Evolutionary conservation across 371 early-diverging fungal species (phyloP).

Genomic region (Amoeboaphelidium protococcarum): DNA sequence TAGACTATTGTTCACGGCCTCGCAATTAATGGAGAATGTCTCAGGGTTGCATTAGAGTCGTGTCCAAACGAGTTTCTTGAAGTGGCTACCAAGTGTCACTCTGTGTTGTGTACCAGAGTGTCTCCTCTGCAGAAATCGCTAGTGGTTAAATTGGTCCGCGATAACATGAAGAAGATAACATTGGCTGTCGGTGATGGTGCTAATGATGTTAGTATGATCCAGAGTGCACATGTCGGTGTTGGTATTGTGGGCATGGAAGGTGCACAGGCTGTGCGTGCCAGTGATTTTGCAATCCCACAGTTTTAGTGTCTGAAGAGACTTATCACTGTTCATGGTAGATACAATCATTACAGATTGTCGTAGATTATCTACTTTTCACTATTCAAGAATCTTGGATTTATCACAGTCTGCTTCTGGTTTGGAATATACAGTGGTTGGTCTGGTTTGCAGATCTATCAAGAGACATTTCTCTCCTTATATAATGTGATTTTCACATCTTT

Average conservation of each 20-base stretch:
- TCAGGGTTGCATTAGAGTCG: background rate
- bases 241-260: constrained; percentile 43
- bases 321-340: constrained; percentile 21
- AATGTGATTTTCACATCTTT: constrained; percentile 19
- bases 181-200: constrained; percentile 39
- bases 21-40: background rate
- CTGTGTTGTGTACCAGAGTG: constrained; percentile 8
- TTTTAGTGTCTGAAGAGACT: constrained; percentile 20
- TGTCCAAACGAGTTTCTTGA: background rate
- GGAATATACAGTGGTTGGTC: constrained; percentile 15
- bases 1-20: background rate
- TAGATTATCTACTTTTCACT: constrained; percentile 17
- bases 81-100: background rate
- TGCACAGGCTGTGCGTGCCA: constrained; percentile 29
- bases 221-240: constrained; percentile 21
- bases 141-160: constrained; percentile 7
- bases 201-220: constrained; percentile 42
- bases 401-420: constrained; percentile 15
- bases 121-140: constrained; percentile 14
- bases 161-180: constrained; percentile 7
- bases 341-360: constrained; percentile 11
- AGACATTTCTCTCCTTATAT: constrained; percentile 16
- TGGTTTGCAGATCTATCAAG: constrained; percentile 17
- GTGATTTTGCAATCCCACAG: constrained; percentile 30
- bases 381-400: constrained; percentile 21